Percentiles rank a stretch among this genome's conserved stretches.
Evolutionary conservation across 73 alveolate species (phyloP).

Genomic region (Urostyla sp.): DNA sequence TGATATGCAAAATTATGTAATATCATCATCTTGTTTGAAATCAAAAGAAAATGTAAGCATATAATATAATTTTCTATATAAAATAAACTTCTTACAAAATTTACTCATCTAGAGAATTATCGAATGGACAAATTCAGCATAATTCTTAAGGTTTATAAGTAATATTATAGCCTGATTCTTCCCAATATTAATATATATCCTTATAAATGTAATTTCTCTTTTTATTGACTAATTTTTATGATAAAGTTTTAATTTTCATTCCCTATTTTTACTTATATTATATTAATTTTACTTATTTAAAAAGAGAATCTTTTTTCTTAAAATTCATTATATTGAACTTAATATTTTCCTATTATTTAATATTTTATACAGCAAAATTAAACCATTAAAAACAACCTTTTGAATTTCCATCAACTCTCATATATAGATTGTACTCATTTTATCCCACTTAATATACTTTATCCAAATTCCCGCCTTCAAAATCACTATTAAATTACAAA

Average conservation of each 20-base stretch:
- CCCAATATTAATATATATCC: not conserved
- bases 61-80: constrained; percentile 6
- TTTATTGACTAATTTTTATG: not conserved
- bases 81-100: not conserved
- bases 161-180: constrained; percentile 15
- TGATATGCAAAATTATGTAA: constrained; percentile 6
- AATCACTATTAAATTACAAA: constrained; percentile 30
- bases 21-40: not conserved
- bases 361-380: constrained; percentile 39
- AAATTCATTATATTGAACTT: constrained; percentile 52
- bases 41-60: constrained; percentile 15
- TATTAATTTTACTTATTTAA: not conserved
- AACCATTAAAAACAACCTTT: constrained; percentile 54
- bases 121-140: constrained; percentile 5
- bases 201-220: not conserved
- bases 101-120: constrained; percentile 19
- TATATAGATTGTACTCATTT: constrained; percentile 36
- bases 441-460: constrained; percentile 33
- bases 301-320: constrained; percentile 4
- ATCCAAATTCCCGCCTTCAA: constrained; percentile 58
- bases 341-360: not conserved
- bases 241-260: constrained; percentile 3
- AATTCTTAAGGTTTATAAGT: not conserved
- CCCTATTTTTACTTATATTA: not conserved
- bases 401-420: constrained; percentile 53